Conservation (phyloP, 2,329 filamentous ascomycete species). For the Diaporthe sp. region DNA sequence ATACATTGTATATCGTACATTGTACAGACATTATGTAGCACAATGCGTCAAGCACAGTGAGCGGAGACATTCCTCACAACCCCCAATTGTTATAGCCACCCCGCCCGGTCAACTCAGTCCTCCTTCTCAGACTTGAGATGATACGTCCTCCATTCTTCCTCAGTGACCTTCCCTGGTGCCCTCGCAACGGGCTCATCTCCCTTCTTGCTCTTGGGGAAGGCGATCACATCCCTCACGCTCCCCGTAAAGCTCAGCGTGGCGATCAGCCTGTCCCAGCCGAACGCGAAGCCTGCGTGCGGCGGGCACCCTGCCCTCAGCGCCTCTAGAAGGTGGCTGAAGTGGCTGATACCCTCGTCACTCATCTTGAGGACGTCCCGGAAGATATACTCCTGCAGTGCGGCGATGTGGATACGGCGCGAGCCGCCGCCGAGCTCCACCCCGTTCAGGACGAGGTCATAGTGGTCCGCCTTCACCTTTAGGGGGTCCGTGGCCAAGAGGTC, state of each 20-base stretch:
- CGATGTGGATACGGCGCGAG: conserved; percentile 89
- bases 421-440: conserved; percentile 95
- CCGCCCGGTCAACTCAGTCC: neutral
- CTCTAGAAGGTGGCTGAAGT: conserved; percentile 87
- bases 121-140: conserved; percentile 46
- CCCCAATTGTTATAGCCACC: neutral
- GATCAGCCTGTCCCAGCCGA: conserved; percentile 90
- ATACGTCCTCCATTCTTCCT: conserved; percentile 62
- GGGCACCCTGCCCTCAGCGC: conserved; percentile 89
- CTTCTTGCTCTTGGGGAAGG: conserved; percentile 93
- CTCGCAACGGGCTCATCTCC: conserved; percentile 88
- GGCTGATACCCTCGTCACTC: conserved; percentile 74
- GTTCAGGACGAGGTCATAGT: conserved; percentile 97
- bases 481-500: conserved; percentile 80
- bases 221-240: conserved; percentile 92
- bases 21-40: neutral
- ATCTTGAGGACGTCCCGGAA: conserved; percentile 87
- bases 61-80: neutral
- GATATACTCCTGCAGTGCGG: conserved; percentile 84
- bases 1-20: conserved; percentile 18
- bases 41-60: neutral
- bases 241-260: conserved; percentile 81
- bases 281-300: conserved; percentile 91
- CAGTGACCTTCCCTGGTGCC: conserved; percentile 76
- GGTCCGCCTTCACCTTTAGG: conserved; percentile 79